These are phyloP conservation scores for Vinca minor DNA, from an alignment of 257 asterid genomes.

Conservation along the genomic window DNA sequence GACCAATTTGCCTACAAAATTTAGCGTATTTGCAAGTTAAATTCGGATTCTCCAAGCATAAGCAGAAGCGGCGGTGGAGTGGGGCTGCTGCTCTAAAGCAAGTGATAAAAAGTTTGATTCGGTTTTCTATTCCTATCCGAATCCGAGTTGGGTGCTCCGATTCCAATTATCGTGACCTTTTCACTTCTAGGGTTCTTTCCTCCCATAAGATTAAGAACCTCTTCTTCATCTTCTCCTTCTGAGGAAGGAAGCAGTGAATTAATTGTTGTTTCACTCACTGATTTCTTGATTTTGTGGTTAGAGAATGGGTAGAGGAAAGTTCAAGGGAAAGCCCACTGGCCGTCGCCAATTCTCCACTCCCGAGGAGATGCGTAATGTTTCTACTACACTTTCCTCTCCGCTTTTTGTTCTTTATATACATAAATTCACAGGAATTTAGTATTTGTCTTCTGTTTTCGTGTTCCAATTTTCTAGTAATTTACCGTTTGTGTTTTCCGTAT, in stretches of 20 bases:
- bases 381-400: background rate
- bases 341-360: slow-evolving; percentile 47
- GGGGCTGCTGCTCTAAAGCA: no score
- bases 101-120: no score
- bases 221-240: slow-evolving; percentile 3
- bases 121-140: background rate
- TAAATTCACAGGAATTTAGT: background rate
- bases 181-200: background rate
- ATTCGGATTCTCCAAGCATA: no score
- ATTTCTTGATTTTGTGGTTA: background rate
- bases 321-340: slow-evolving; percentile 49
- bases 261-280: background rate
- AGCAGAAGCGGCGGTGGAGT: no score
- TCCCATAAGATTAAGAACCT: background rate
- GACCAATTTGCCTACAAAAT: no score
- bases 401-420: background rate
- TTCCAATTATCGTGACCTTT: background rate
- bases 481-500: background rate
- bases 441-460: background rate
- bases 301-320: slow-evolving; percentile 46
- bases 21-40: no score
- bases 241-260: background rate
- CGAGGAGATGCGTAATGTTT: slow-evolving; percentile 37
- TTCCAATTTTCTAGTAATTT: background rate
- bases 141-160: background rate